A percentile compares a stretch with the other conserved stretches of the same genome.
These are phyloP conservation scores for Hortiboletus campestris DNA, from an alignment of 768 basidiomycete species.

Conservation along the genomic window DNA sequence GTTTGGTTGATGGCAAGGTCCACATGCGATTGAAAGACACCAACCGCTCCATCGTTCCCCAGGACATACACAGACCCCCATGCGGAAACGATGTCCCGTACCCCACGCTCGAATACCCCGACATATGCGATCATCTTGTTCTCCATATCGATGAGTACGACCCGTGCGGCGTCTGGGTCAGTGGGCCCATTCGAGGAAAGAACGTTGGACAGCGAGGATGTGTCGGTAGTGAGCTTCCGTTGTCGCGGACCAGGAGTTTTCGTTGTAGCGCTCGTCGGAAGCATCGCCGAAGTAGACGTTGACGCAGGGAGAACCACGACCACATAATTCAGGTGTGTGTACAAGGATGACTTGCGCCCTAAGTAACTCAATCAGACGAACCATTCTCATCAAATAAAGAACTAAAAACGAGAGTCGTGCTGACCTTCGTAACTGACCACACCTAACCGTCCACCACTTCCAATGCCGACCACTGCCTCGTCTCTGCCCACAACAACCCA, in stretches of 20 bases:
- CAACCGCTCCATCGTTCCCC: constrained; percentile 73
- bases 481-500: constrained; percentile 86
- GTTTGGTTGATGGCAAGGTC: neutral
- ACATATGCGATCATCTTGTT: constrained; percentile 89
- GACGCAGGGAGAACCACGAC: constrained; percentile 89
- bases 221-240: constrained; percentile 21
- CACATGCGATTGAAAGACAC: constrained; percentile 14
- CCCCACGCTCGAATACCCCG: constrained; percentile 77
- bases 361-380: neutral
- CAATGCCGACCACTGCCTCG: constrained; percentile 88
- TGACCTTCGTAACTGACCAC: constrained; percentile 92
- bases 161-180: constrained; percentile 66
- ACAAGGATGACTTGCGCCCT: constrained; percentile 64
- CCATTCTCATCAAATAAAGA: neutral
- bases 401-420: neutral
- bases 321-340: constrained; percentile 79
- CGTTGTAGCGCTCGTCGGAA: constrained; percentile 57
- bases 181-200: constrained; percentile 24
- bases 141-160: constrained; percentile 87
- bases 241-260: constrained; percentile 35
- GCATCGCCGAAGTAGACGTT: constrained; percentile 49
- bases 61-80: constrained; percentile 82
- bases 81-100: constrained; percentile 76
- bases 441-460: constrained; percentile 74
- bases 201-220: constrained; percentile 8